phyloP scores from a whole-genome alignment of 768 basidiomycete species.

The Lactifluus subvellereus region DNA sequence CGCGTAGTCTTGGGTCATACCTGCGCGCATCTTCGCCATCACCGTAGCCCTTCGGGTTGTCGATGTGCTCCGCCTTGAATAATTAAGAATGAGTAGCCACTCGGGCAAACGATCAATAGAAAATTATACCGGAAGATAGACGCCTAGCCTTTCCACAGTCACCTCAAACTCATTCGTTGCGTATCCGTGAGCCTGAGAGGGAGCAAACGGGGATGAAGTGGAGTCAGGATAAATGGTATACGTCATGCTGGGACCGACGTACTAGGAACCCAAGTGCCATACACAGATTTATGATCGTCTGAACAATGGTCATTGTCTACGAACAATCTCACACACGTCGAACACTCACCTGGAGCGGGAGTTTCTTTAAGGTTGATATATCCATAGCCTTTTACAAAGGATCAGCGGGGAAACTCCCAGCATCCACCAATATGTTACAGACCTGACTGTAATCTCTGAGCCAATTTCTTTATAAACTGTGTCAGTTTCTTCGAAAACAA shows the following conservation, averaged over 20 bases:
- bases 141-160: conserved; percentile 72
- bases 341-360: conserved; percentile 53
- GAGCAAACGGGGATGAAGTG: background rate
- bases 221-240: background rate
- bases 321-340: background rate
- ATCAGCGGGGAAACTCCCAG: background rate
- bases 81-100: background rate
- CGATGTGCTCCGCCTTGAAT: conserved; percentile 77
- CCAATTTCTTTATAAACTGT: conserved; percentile 56
- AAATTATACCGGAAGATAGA: conserved; percentile 68
- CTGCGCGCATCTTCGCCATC: conserved; percentile 76
- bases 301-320: background rate
- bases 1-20: conserved; percentile 70
- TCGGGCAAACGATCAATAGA: background rate
- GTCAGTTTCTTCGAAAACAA: background rate
- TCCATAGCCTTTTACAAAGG: conserved; percentile 59
- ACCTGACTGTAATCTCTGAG: conserved; percentile 83
- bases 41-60: conserved; percentile 89
- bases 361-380: conserved; percentile 70
- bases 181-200: conserved; percentile 62
- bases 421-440: background rate
- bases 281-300: conserved; percentile 84
- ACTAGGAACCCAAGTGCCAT: conserved; percentile 92
- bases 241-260: conserved; percentile 19
- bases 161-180: conserved; percentile 85